Evolutionary conservation across 768 basidiomycete genomes (phyloP), one percentile per base, ranked within the genome.

Genomic region (Chalciporus pseudorubinellus): DNA sequence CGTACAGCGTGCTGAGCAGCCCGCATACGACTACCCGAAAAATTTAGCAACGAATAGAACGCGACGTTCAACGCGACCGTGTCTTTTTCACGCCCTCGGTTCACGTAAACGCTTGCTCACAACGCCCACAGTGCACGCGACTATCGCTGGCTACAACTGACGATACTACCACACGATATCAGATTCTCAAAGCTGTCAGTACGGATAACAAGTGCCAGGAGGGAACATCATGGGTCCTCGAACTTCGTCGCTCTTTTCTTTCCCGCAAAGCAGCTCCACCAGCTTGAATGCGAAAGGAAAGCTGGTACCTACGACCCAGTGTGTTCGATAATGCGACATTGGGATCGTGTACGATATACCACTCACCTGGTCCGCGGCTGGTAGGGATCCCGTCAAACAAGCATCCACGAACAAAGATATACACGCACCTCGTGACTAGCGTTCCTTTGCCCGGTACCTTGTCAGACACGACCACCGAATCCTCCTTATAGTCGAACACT

Each of bases 211-310:
- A 3, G 79, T 80, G 12, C 75, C 71, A 4, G 66, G 41, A 11
- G 88, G 87, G 59, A 92, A 92, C 12, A 84, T 72, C 87, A 91
- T 89, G 2, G 86, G 86, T 1, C 60, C 77, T 7, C 72, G 68
- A 8, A 91, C 78, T 56, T 87, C 81, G 18, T 74, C 74, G 6
- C 85, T 72, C 66, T 81, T 87, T 34, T 76, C 77, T 13, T 71
- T 56, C 4, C 90, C 90, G 53, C 81, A 83, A 2, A 92, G 74
- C 18, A 81, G 60, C 61, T 89, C 87, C 9, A 90, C 83, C 29
- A 92, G 68, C n/a, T 83, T 83, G 48, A 92, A 72, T 2, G 87
- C 87, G 56, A 92, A 92, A 2, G 83, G 81, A 61, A 92, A 92
- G 0, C 82, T 72, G 3, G 89, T 90, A 11, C 89, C 89, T 84